Conservation (phyloP, 2,329 filamentous ascomycete species). For the Sporothrix inflata region DNA sequence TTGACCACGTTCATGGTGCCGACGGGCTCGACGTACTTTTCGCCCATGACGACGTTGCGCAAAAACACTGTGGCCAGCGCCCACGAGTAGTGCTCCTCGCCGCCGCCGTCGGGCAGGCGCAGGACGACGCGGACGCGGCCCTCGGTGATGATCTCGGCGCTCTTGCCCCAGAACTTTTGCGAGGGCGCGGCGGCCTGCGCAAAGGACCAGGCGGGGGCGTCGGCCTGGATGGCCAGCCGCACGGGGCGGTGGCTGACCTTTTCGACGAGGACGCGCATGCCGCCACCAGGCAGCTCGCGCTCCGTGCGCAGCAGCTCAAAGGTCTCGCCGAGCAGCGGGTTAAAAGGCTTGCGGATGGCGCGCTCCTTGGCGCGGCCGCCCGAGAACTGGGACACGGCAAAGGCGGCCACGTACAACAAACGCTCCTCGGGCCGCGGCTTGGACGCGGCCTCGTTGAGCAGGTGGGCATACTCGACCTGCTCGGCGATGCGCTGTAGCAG, state of each 20-base stretch:
- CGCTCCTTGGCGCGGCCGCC: slow-evolving; percentile 83
- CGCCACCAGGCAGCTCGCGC: slow-evolving; percentile 67
- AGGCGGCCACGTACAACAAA: slow-evolving; percentile 83
- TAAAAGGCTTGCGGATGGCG: slow-evolving; percentile 93
- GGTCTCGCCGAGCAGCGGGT: slow-evolving; percentile 93
- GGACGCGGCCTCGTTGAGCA: slow-evolving; percentile 75
- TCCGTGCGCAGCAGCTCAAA: slow-evolving; percentile 90
- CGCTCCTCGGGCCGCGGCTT: slow-evolving; percentile 67
- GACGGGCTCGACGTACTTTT: slow-evolving; percentile 96
- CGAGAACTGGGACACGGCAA: slow-evolving; percentile 86
- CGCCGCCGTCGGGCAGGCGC: slow-evolving; percentile 57
- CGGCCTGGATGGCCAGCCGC: slow-evolving; percentile 89
- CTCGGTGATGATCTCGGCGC: slow-evolving; percentile 89
- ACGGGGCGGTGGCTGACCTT: slow-evolving; percentile 94
- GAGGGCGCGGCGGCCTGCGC: slow-evolving; percentile 84
- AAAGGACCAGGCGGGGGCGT: slow-evolving; percentile 82
- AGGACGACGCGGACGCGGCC: slow-evolving; percentile 80
- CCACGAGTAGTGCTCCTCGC: slow-evolving; percentile 87
- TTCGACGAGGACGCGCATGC: slow-evolving; percentile 90
- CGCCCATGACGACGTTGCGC: slow-evolving; percentile 93
- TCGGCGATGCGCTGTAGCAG: slow-evolving; percentile 87
- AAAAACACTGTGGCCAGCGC: slow-evolving; percentile 85
- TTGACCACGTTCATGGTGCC: slow-evolving; percentile 85
- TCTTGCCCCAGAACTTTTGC: slow-evolving; percentile 99
- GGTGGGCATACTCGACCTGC: slow-evolving; percentile 84